Evolutionary conservation across 2,329 filamentous ascomycete genomes (phyloP), one percentile per base, ranked within the genome.

Genomic region (Boeremia exigua): DNA sequence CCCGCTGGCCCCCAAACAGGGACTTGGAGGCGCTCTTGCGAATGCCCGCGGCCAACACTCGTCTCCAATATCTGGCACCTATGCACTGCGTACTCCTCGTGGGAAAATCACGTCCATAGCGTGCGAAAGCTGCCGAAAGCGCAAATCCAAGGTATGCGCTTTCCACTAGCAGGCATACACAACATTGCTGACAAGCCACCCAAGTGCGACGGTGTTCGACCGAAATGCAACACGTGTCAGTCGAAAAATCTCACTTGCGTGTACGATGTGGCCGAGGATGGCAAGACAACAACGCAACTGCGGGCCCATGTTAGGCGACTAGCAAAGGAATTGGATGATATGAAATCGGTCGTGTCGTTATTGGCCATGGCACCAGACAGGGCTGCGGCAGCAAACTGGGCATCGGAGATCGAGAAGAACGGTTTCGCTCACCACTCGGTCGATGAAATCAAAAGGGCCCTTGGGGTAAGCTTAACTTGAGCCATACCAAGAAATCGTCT

Each of bases 41-140:
- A 69, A 67, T 47, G 64, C 69, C 43, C 68, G 67, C 54, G 63
- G 64, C 28, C 71, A 73, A 51, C 66, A 73, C 40, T 69, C 71
- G 45, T 75, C 72, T 29, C 72, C 72, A 27, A 75, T 75, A 39
- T 65, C 72, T 19, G 72, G 72, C 32, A 74, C 70, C 7, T 75
- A 75, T 55, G 72, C 72, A 17, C 54, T 75, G 34, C 70, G 72
- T 28, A 75, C 72, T 9, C 72, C 72, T 25, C 67, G 72, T n/a
- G 72, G 72, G 25, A 75, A 75, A 48, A 76, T 76, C 44, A 76
- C 73, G 11, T 75, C 73, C 6, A 76, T 76, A 62, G 73, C 73
- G 15, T 76, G 73, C 54, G 73, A 75, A 46, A 75, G 72, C 45
- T 76, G 73, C 50, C 65, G 73, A 57, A 76, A 75, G 51, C 68